A percentile compares a stretch with the other conserved stretches of the same genome.
Conservation (phyloP, 441 rosid species). For the Corymbia calophylla region DNA sequence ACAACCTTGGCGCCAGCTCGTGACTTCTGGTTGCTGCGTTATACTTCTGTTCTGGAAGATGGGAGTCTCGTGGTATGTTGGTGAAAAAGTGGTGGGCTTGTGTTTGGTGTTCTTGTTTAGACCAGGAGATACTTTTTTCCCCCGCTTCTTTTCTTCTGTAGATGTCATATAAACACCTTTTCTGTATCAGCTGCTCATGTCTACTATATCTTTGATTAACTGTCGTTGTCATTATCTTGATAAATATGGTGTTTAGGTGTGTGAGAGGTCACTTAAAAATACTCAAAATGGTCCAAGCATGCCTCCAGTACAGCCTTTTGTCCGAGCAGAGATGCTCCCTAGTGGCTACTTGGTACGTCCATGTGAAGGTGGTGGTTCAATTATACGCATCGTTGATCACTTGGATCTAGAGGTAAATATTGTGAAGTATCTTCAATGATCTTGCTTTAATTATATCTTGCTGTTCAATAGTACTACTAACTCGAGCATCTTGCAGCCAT, state of each 20-base stretch:
- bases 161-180: neutral
- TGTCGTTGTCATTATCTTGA: neutral
- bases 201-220: neutral
- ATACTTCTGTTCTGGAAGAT: slow-evolving; percentile 90
- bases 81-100: neutral
- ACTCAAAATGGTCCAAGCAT: slow-evolving; percentile 95
- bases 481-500: slow-evolving; percentile 35
- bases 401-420: slow-evolving; percentile 84
- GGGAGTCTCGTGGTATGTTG: slow-evolving; percentile 91
- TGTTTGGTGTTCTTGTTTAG: neutral
- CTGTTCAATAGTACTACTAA: neutral
- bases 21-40: slow-evolving; percentile 95
- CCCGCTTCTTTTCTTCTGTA: neutral
- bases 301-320: slow-evolving; percentile 94
- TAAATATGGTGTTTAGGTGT: slow-evolving; percentile 30
- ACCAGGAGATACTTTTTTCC: neutral
- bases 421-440: neutral
- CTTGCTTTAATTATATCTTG: neutral
- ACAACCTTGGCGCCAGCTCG: slow-evolving; percentile 98
- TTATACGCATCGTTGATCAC: slow-evolving; percentile 92
- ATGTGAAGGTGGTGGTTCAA: slow-evolving; percentile 98
- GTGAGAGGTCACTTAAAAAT: slow-evolving; percentile 91
- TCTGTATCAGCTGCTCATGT: neutral
- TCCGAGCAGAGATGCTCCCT: slow-evolving; percentile 95
- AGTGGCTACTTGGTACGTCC: slow-evolving; percentile 95